These are phyloP conservation scores for Boletus semigastroideus DNA, from an alignment of 1,284 basidiomycete genomes.

Conservation along the genomic window DNA sequence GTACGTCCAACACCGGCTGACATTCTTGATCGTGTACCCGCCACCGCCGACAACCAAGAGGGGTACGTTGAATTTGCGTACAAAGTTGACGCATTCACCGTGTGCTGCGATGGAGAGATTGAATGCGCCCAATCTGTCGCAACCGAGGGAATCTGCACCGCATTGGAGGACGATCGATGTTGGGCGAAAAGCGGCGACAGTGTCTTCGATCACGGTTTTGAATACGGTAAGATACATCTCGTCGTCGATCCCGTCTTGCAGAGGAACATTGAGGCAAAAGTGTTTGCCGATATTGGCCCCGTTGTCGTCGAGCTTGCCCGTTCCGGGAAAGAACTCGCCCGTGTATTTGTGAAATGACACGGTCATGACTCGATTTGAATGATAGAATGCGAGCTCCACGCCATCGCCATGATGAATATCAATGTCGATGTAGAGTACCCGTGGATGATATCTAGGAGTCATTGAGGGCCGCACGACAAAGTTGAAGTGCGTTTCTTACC, in stretches of 20 bases:
- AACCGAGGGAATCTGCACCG: slow-evolving; percentile 94
- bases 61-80: slow-evolving; percentile 89
- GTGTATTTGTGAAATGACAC: slow-evolving; percentile 99
- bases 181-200: slow-evolving; percentile 87
- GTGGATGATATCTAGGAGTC: slow-evolving; percentile 71
- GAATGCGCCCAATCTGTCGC: slow-evolving; percentile 94
- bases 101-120: slow-evolving; percentile 99
- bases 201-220: slow-evolving; percentile 95
- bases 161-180: slow-evolving; percentile 95
- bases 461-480: not conserved
- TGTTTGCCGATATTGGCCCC: slow-evolving; percentile 89
- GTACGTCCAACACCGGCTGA: slow-evolving; percentile 98
- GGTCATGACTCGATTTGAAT: slow-evolving; percentile 96
- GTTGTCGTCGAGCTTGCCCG: slow-evolving; percentile 90
- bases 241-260: slow-evolving; percentile 97
- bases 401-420: slow-evolving; percentile 98
- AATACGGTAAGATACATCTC: slow-evolving; percentile 95
- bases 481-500: slow-evolving; percentile 46
- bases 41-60: slow-evolving; percentile 92
- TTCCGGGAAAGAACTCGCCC: slow-evolving; percentile 97
- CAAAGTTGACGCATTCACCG: slow-evolving; percentile 96
- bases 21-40: slow-evolving; percentile 95
- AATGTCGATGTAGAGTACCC: slow-evolving; percentile 95
- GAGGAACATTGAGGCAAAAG: slow-evolving; percentile 93
- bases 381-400: slow-evolving; percentile 97